Evolutionary conservation across 2,329 filamentous ascomycete genomes (phyloP).

Genomic region (Penicillium verrucosum): DNA sequence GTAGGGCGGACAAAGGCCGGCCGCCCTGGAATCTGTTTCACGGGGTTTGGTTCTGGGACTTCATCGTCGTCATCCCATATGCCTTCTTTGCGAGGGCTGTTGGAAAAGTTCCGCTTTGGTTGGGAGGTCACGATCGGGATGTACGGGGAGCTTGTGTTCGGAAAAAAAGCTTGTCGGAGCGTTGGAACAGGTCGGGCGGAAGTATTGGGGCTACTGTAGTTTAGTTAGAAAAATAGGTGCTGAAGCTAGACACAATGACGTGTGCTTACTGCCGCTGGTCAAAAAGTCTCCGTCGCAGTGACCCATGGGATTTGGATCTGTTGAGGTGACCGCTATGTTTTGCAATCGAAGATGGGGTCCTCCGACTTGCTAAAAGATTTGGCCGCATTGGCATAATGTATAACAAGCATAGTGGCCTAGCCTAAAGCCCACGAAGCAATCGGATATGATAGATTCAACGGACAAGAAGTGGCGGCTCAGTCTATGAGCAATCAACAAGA

Average conservation of each 20-base stretch:
- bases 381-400: slow-evolving; percentile 23
- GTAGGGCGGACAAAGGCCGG: background rate
- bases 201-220: background rate
- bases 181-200: background rate
- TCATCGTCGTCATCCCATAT: slow-evolving; percentile 9
- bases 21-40: background rate
- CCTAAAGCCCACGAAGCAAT: background rate
- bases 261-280: slow-evolving; percentile 1
- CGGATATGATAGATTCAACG: background rate
- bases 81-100: background rate
- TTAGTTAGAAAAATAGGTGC: background rate
- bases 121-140: background rate
- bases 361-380: slow-evolving; percentile 21
- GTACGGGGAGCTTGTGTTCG: background rate
- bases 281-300: background rate
- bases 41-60: background rate
- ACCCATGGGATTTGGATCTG: background rate
- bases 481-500: background rate
- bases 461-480: background rate
- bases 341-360: slow-evolving; percentile 9
- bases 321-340: background rate
- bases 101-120: background rate
- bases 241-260: background rate
- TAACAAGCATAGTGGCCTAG: slow-evolving; percentile 20
- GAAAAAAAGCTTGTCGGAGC: background rate